Evolutionary conservation across 2,329 filamentous ascomycete species (phyloP).

Genomic region (Paecilomyces variotii): DNA sequence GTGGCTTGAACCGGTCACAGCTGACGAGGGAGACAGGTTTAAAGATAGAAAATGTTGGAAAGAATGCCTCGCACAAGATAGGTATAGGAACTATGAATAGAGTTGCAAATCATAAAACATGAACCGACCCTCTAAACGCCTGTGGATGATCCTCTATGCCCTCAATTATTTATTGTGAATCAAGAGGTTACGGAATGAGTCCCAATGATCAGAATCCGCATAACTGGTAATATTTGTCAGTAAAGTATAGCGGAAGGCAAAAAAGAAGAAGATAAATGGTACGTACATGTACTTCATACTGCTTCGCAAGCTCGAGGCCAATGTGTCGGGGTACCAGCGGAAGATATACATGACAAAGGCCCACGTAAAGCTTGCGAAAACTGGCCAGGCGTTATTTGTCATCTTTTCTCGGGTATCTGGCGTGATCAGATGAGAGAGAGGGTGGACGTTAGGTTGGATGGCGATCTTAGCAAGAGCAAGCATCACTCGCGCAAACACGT

Average conservation of each 20-base stretch:
- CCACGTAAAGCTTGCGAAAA: slow-evolving; percentile 87
- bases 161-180: slow-evolving; percentile 64
- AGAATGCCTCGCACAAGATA: not conserved
- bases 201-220: slow-evolving; percentile 80
- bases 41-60: not conserved
- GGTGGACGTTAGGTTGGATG: slow-evolving; percentile 52
- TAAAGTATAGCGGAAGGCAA: not conserved
- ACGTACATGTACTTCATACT: slow-evolving; percentile 97
- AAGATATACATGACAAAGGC: slow-evolving; percentile 93
- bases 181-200: slow-evolving; percentile 72
- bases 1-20: not conserved
- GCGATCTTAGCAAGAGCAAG: slow-evolving; percentile 77
- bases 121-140: slow-evolving; percentile 2
- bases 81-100: not conserved
- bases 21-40: not conserved
- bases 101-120: not conserved
- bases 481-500: slow-evolving; percentile 87
- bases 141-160: not conserved
- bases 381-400: slow-evolving; percentile 74
- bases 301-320: slow-evolving; percentile 83
- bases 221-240: slow-evolving; percentile 41
- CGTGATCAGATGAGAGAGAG: slow-evolving; percentile 35
- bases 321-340: slow-evolving; percentile 78
- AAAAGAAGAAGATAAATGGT: not conserved
- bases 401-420: slow-evolving; percentile 43